Percentiles rank a stretch among this genome's conserved stretches.
Evolutionary conservation across 352 stramenopile genomes (phyloP).

Genomic region (Globisporangium echinulatum): DNA sequence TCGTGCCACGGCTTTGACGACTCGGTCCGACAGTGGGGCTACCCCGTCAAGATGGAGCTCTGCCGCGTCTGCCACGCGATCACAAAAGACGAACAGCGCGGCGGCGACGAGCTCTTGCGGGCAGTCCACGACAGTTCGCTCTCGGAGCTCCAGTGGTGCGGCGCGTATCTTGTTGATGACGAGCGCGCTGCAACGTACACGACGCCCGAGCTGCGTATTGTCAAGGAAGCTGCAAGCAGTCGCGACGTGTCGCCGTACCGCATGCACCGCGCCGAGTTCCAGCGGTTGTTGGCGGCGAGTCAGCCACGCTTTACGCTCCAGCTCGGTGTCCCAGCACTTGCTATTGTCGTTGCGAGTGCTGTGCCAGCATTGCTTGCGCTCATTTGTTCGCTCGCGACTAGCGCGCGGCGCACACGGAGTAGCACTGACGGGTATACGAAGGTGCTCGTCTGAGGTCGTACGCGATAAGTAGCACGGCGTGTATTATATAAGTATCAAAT

Average conservation of each 20-base stretch:
- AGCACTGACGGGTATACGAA: background rate
- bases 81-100: slow-evolving; percentile 20
- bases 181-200: slow-evolving; percentile 1
- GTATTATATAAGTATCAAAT: background rate
- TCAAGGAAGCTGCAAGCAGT: slow-evolving; percentile 7
- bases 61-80: slow-evolving; percentile 33
- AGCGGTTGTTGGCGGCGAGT: slow-evolving; percentile 7
- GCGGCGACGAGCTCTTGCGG: slow-evolving; percentile 19
- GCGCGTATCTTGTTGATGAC: slow-evolving; percentile 26
- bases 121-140: slow-evolving; percentile 33
- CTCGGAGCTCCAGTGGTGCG: slow-evolving; percentile 43
- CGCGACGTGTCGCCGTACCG: slow-evolving; percentile 31
- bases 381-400: slow-evolving; percentile 1
- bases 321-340: slow-evolving; percentile 8
- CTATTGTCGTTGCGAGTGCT: slow-evolving; percentile 5
- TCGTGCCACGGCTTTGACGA: slow-evolving; percentile 35
- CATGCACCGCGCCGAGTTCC: slow-evolving; percentile 57
- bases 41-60: slow-evolving; percentile 45
- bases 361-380: slow-evolving; percentile 9
- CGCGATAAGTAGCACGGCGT: too few species aligned
- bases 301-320: slow-evolving; percentile 8
- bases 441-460: too few species aligned
- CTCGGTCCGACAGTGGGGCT: slow-evolving; percentile 35
- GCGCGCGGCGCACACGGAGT: too few species aligned
- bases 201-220: background rate